Conservation (phyloP, 2,329 filamentous ascomycete species). For the Botrytis porri region DNA sequence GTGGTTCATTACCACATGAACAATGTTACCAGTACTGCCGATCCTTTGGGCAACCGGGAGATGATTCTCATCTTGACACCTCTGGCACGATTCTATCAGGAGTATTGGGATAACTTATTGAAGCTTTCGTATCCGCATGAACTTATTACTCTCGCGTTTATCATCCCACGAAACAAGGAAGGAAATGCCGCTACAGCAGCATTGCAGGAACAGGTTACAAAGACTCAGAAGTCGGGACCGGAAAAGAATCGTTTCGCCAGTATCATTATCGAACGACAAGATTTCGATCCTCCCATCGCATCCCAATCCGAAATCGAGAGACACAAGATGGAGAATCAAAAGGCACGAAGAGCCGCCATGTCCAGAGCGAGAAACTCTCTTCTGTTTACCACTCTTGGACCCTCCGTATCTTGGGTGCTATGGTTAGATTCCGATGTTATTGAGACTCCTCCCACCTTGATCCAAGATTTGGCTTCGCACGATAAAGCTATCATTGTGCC, state of each 20-base stretch:
- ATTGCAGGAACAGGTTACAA: constrained; percentile 79
- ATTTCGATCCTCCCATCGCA: constrained; percentile 77
- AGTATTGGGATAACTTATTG: constrained; percentile 92
- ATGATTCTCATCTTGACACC: constrained; percentile 89
- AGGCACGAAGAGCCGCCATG: constrained; percentile 82
- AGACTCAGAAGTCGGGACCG: constrained; percentile 74
- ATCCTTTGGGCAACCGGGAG: constrained; percentile 77
- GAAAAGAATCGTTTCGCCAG: constrained; percentile 83
- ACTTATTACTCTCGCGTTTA: constrained; percentile 92
- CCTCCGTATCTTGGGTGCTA: constrained; percentile 89
- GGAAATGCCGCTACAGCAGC: constrained; percentile 82
- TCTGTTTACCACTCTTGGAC: constrained; percentile 90
- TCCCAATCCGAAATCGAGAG: constrained; percentile 86
- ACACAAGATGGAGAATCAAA: constrained; percentile 90
- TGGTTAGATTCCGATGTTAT: constrained; percentile 94
- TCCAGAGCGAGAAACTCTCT: constrained; percentile 89
- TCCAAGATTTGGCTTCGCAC: constrained; percentile 86
- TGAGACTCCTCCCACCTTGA: constrained; percentile 78
- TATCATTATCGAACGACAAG: constrained; percentile 91
- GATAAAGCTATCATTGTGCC: constrained; percentile 90
- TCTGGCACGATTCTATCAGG: constrained; percentile 87
- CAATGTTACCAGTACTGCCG: constrained; percentile 78
- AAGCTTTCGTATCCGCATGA: constrained; percentile 87
- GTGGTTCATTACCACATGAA: constrained; percentile 94
- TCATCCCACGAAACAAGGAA: constrained; percentile 89